Base-by-base conservation (phyloP, 805 yeast genomes). In the Wickerhamomyces queroliae region DNA sequence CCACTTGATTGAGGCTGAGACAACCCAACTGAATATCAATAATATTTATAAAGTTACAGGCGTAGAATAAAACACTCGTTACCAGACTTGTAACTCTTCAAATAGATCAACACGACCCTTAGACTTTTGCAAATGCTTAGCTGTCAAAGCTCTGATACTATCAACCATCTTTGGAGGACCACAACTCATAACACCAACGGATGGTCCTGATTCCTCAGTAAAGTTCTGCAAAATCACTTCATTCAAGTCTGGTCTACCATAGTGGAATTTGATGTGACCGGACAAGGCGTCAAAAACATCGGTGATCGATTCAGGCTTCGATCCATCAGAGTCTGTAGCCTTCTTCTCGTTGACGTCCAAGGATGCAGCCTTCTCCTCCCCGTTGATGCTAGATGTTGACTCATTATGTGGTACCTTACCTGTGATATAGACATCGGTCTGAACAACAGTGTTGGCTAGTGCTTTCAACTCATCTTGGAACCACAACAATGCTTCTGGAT, bases 41-140 rank as follows among this genome's bases (percentile, higher is more conserved):
- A 15, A 12, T 7, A 25, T 6, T 8, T 12, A 25, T 12, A 6
- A 25, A 25, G 5, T 10, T 27, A 33, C 4, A 33, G 59, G 36
- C 52, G 5, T 12, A 15, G 6, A 26, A 26, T 29, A n/a, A 29
- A 24, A 22, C 15, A 15, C 15, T 22, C 13, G n/a, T 44, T 53
- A 77, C 90, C 91, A 83, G n/a, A 71, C 65, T 61, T 80, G 85
- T 36, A 80, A 70, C 51, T 82, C 88, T 56, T 85, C 93, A 52
- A 68, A 78, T 51, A 77, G 80, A 43, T 80, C 87, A 17, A 82
- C 72, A 34, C 83, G 68, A 38, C 70, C 63, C 16, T 67, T 55
- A 40, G 61, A 59, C 24, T 58, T 45, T 29, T 66, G 60, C 38
- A 76, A 53, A 40, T 69, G 54, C 31, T 64, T 48, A 1, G 70